Percentiles rank a stretch among this genome's conserved stretches.
Evolutionary conservation across 371 early-diverging fungal genomes (phyloP).

Genomic region (Blakeslea trispora): DNA sequence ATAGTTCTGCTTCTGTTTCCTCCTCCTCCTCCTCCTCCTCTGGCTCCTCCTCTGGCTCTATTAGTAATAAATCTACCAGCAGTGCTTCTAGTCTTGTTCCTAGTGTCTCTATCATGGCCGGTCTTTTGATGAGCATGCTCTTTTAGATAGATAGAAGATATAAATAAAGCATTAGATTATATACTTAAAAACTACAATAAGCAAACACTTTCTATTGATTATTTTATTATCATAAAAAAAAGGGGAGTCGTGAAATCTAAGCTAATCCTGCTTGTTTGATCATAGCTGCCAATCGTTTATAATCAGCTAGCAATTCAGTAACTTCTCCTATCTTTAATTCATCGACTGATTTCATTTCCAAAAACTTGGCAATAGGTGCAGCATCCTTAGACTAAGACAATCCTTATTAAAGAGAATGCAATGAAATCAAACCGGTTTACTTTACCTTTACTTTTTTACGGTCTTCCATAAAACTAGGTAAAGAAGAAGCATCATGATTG

Average conservation of each 20-base stretch:
- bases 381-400: conserved; percentile 2
- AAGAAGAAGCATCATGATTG: conserved; percentile 6
- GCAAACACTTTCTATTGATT: no score
- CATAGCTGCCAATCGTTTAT: conserved; percentile 40
- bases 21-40: conserved; percentile 17
- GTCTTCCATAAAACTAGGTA: conserved; percentile 28
- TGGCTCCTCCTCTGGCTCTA: conserved; percentile 4
- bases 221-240: no score
- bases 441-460: conserved; percentile 2
- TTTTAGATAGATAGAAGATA: no score
- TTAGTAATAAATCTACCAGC: not conserved
- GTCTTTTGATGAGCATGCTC: no score
- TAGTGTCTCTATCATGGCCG: not conserved
- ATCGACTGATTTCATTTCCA: conserved; percentile 35
- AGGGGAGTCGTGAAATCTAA: no score
- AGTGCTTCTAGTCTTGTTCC: not conserved
- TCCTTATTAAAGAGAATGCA: no score
- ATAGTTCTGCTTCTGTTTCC: conserved; percentile 25
- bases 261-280: conserved; percentile 34
- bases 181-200: no score
- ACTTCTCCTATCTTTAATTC: conserved; percentile 34
- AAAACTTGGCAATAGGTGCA: conserved; percentile 28
- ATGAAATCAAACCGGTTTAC: no score
- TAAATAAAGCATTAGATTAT: no score
- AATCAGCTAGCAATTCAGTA: conserved; percentile 33